Conservation (phyloP, 2,329 filamentous ascomycete genomes). For the Xylariaceae sp. region DNA sequence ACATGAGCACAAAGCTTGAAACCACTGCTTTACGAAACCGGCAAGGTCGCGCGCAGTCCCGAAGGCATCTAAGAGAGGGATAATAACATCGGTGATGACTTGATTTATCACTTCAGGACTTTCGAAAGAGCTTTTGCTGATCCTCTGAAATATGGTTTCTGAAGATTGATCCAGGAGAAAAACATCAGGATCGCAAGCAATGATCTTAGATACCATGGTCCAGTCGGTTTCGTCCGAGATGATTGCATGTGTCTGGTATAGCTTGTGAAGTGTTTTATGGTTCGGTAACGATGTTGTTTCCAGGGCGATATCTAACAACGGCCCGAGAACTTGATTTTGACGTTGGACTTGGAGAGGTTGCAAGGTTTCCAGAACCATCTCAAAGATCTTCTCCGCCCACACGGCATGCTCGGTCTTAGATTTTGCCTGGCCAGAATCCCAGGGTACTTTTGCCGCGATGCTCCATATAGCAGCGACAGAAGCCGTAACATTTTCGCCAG, state of each 20-base stretch:
- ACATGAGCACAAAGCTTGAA: slow-evolving; percentile 23
- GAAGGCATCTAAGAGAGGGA: slow-evolving; percentile 40
- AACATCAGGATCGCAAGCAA: slow-evolving; percentile 42
- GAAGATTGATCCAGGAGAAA: slow-evolving; percentile 37
- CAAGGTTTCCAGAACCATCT: slow-evolving; percentile 19
- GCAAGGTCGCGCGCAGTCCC: slow-evolving; percentile 36
- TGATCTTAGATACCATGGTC: slow-evolving; percentile 38
- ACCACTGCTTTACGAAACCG: slow-evolving; percentile 38
- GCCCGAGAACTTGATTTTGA: slow-evolving; percentile 24
- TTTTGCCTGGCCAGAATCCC: slow-evolving; percentile 25
- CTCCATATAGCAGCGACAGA: slow-evolving; percentile 42
- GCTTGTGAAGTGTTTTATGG: slow-evolving; percentile 28
- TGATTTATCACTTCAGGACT: slow-evolving; percentile 20
- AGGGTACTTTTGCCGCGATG: slow-evolving; percentile 24
- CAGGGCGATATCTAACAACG: slow-evolving; percentile 34
- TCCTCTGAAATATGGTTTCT: slow-evolving; percentile 28
- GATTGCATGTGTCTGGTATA: slow-evolving; percentile 29
- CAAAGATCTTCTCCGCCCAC: slow-evolving; percentile 28
- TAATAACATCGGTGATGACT: slow-evolving; percentile 32
- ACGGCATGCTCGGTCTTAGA: slow-evolving; percentile 28
- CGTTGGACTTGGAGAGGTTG: slow-evolving; percentile 12
- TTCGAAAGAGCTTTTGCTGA: slow-evolving; percentile 25
- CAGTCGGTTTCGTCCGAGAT: slow-evolving; percentile 31
- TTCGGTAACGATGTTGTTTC: slow-evolving; percentile 32
- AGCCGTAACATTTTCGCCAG: slow-evolving; percentile 31